Conservation (phyloP, 2,329 filamentous ascomycete genomes). For the Talaromyces verruculosus region DNA sequence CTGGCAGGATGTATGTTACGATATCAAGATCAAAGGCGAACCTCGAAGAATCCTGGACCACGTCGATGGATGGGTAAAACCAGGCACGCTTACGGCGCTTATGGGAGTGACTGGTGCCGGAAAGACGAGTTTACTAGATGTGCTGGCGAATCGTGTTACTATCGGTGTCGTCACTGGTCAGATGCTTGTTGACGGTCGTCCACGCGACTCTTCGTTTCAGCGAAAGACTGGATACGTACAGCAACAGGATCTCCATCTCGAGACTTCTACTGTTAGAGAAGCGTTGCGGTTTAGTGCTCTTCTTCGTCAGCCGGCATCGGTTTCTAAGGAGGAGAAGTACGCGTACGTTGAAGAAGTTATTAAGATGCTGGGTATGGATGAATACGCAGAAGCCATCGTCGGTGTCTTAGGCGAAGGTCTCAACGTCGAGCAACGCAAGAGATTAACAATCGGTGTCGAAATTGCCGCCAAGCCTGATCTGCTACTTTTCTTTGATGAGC, state of each 20-base stretch:
- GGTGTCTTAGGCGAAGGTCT: conserved; percentile 82
- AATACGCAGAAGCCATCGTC: conserved; percentile 86
- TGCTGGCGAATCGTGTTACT: conserved; percentile 78
- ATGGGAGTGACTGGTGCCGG: conserved; percentile 88
- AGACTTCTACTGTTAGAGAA: conserved; percentile 83
- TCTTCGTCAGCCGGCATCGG: conserved; percentile 75
- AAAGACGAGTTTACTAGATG: conserved; percentile 87
- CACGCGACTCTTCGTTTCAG: conserved; percentile 79
- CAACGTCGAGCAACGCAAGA: conserved; percentile 65
- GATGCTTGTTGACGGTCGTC: conserved; percentile 75
- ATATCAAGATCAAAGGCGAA: conserved; percentile 77
- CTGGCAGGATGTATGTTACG: conserved; percentile 82
- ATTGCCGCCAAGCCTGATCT: conserved; percentile 87
- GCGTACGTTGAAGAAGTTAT: conserved; percentile 90
- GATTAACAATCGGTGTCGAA: conserved; percentile 94
- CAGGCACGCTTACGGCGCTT: conserved; percentile 83
- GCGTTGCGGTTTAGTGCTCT: conserved; percentile 82
- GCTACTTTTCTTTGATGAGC: conserved; percentile 90
- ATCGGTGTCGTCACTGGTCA: conserved; percentile 87
- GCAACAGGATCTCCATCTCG: conserved; percentile 85
- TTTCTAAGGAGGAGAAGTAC: conserved; percentile 72
- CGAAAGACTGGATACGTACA: conserved; percentile 90
- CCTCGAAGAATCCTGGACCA: conserved; percentile 75
- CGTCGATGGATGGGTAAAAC: conserved; percentile 91
- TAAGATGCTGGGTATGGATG: conserved; percentile 83